phyloP scores from a whole-genome alignment of 371 early-diverging fungal species.

The Mortierella sp. region DNA sequence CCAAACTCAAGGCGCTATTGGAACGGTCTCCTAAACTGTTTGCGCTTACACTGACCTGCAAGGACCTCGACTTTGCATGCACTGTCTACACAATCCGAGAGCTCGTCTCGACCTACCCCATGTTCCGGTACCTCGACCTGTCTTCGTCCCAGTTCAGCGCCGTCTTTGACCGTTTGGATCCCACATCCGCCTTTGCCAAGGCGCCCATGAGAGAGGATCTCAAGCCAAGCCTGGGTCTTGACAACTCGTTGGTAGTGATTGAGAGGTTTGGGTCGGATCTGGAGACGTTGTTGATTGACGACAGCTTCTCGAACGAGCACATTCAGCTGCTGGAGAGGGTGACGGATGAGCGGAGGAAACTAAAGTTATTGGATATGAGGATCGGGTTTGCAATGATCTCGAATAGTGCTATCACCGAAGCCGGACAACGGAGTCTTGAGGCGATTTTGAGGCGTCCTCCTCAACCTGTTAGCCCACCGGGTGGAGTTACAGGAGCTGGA shows the following conservation, averaged over 20 bases:
- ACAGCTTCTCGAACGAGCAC: conserved; percentile 11
- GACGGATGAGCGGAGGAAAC: conserved; percentile 4
- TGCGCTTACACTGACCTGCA: conserved; percentile 15
- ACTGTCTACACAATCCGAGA: conserved; percentile 17
- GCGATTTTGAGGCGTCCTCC: conserved; percentile 2
- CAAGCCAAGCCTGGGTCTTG: not conserved
- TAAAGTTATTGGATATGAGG: conserved; percentile 17
- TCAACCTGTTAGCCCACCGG: not conserved
- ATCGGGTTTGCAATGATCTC: conserved; percentile 13
- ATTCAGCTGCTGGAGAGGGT: not conserved
- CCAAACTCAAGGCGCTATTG: conserved; percentile 1
- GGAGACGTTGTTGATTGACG: conserved; percentile 16
- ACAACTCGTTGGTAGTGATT: conserved; percentile 6
- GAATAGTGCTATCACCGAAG: conserved; percentile 10
- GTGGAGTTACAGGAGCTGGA: not conserved
- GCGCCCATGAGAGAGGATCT: conserved; percentile 6
- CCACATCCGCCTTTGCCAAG: conserved; percentile 15
- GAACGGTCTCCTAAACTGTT: not conserved
- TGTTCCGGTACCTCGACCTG: conserved; percentile 17
- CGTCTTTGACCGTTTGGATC: conserved; percentile 6
- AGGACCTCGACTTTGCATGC: conserved; percentile 10
- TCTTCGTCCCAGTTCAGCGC: conserved; percentile 9
- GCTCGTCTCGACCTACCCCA: not conserved
- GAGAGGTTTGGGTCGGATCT: conserved; percentile 21
- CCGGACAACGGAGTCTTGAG: not conserved